Percentiles rank a stretch among this genome's conserved stretches.
These are phyloP conservation scores for Epithemia pelagica DNA, from an alignment of 108 stramenopile genomes.

Conservation along the genomic window DNA sequence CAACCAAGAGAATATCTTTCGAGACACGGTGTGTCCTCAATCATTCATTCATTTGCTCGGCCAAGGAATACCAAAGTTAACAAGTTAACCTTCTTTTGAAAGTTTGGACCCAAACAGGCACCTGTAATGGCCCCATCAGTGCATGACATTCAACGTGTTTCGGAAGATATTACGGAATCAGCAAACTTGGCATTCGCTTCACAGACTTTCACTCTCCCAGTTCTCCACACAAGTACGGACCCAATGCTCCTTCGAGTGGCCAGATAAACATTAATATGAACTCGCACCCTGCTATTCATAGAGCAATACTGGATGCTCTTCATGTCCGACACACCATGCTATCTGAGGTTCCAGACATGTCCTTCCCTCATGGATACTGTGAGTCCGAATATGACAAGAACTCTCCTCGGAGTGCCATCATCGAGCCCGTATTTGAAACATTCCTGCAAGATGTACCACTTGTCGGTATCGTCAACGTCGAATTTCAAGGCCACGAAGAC, in stretches of 20 bases:
- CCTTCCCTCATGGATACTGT: slow-evolving; percentile 7
- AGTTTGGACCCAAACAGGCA: no score
- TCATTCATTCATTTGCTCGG: no score
- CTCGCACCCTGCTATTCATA: slow-evolving; percentile 21
- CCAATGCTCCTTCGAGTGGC: not conserved
- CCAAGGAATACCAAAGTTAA: no score
- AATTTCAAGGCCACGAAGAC: not conserved
- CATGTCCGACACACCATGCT: slow-evolving; percentile 8
- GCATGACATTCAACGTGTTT: slow-evolving; percentile 11
- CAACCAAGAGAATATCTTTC: no score
- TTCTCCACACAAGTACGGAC: not conserved
- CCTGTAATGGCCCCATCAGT: slow-evolving; percentile 14
- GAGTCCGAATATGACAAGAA: not conserved
- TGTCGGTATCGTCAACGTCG: not conserved
- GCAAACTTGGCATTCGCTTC: not conserved
- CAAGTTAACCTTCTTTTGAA: no score
- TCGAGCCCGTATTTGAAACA: slow-evolving; percentile 8
- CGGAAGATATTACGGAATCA: not conserved
- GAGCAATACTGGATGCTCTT: slow-evolving; percentile 1
- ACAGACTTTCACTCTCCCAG: not conserved
- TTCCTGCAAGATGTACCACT: not conserved
- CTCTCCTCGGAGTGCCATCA: not conserved
- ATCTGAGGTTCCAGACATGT: slow-evolving; percentile 9
- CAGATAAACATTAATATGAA: slow-evolving; percentile 49
- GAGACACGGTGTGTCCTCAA: no score